A percentile compares a stretch with the other conserved stretches of the same genome.
Evolutionary conservation across 257 asterid genomes (phyloP).

Genomic region (Solanum ossicruentum): DNA sequence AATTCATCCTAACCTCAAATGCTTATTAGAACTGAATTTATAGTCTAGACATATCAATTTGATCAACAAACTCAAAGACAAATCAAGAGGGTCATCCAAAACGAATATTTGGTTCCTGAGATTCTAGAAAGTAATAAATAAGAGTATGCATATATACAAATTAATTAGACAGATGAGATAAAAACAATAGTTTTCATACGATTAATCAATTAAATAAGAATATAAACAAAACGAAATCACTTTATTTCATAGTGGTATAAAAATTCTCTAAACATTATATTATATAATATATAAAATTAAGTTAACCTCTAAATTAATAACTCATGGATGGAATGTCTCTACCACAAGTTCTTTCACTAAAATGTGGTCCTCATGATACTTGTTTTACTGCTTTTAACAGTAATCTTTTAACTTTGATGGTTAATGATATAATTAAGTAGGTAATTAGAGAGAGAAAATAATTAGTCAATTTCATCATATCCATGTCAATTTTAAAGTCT

Average conservation of each 20-base stretch:
- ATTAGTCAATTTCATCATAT: constrained; percentile 4
- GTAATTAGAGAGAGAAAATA: neutral
- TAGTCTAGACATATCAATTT: no score
- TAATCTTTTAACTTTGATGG: neutral
- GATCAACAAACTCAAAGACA: neutral
- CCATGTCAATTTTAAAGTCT: neutral
- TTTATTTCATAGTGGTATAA: neutral
- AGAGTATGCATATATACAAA: neutral
- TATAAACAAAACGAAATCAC: neutral
- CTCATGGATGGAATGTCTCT: constrained; percentile 21
- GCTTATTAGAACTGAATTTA: neutral
- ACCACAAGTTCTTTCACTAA: constrained; percentile 12
- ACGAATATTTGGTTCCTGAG: neutral
- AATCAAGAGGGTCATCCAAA: neutral
- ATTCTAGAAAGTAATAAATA: neutral
- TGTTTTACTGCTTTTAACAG: constrained; percentile 3
- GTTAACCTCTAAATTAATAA: constrained; percentile 9
- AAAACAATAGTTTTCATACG: neutral
- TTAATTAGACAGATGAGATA: neutral
- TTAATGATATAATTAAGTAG: neutral
- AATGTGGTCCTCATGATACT: constrained; percentile 4
- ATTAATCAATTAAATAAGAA: neutral
- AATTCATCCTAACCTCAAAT: no score
- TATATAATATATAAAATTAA: neutral
- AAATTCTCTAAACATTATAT: no score